phyloP scores from a whole-genome alignment of 2,329 filamentous ascomycete genomes.

The Xylariaceae sp. region DNA sequence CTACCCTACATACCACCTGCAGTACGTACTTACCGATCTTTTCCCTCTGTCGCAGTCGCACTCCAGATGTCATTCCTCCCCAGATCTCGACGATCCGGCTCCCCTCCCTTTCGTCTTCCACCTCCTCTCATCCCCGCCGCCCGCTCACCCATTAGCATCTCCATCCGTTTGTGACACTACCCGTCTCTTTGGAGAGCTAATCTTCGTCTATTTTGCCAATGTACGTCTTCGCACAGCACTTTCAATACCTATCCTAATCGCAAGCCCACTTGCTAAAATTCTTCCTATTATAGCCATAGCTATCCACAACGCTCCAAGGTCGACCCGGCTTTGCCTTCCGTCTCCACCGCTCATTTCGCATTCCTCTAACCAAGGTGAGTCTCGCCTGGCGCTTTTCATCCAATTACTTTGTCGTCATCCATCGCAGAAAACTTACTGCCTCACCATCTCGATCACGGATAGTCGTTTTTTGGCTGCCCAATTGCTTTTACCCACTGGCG shows the following conservation, averaged over 20 bases:
- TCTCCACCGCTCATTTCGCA: conserved; percentile 32
- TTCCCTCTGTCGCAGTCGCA: conserved; percentile 7
- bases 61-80: conserved; percentile 16
- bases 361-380: conserved; percentile 25
- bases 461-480: conserved; percentile 5
- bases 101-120: conserved; percentile 18
- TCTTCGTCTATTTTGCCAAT: conserved; percentile 2
- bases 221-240: conserved; percentile 1
- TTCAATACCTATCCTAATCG: background rate
- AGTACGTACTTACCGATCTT: conserved; percentile 2
- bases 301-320: conserved; percentile 26
- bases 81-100: conserved; percentile 22
- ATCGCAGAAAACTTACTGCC: conserved; percentile 6
- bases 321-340: conserved; percentile 27
- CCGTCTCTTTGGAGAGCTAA: background rate
- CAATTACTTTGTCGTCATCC: conserved; percentile 21
- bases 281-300: conserved; percentile 6
- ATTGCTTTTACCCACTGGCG: background rate
- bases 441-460: conserved; percentile 8
- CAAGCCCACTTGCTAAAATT: conserved; percentile 8
- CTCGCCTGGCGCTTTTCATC: conserved; percentile 19
- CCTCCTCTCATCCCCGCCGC: conserved; percentile 10
- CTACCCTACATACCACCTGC: background rate
- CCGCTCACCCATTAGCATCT: conserved; percentile 4
- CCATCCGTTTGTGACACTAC: conserved; percentile 8